Base-by-base conservation (phyloP, 805 yeast genomes). In the Candida succiphila region DNA sequence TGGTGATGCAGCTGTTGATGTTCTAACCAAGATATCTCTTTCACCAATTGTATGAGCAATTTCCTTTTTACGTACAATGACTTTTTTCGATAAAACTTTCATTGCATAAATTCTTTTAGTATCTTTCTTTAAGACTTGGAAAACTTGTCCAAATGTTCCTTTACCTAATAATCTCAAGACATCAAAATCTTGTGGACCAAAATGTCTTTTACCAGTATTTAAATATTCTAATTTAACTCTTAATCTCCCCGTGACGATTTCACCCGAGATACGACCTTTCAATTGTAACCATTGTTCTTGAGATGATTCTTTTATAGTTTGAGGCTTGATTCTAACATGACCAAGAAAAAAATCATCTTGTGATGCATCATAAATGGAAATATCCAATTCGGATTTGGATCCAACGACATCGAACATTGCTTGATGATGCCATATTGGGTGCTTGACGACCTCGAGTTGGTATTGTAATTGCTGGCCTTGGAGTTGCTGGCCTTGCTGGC, bases 41-140 rank as follows among this genome's bases (percentile, higher is more conserved):
- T 92, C 98, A 23, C 97, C 97, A 48, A 92, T 86, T 3, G 98
- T 92, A 58, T 92, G 98, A 1, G 97, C 97, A 47, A 92, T 82
- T 61, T 92, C 98, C 58, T 89, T 89, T 69, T 92, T 92, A 58
- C 84, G 87, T 32, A 92, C 96, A 56, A 92, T 92, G 29, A 87
- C 89, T 55, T 88, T 88, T 58, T 92, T 92, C 18, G 94, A 82
- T 34, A 92, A 71, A 20, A 89, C 94, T 61, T 92, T 92, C 98
- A 92, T 92, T 27, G 98, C 98, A 55, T 92, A 92, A 37, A 92
- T 81, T 48, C 96, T 74, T 38, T 75, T 73, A 7, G 94, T 86
- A 54, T 92, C 97, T 45, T 70, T 71, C 69, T 89, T 92, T 42
- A 81, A 77, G 29, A 92, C 98, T 63, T 92, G 98, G 60, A 81